These are phyloP conservation scores for Nepenthes mirabilis DNA, from an alignment of 148 eudicot genomes.

Conservation along the genomic window DNA sequence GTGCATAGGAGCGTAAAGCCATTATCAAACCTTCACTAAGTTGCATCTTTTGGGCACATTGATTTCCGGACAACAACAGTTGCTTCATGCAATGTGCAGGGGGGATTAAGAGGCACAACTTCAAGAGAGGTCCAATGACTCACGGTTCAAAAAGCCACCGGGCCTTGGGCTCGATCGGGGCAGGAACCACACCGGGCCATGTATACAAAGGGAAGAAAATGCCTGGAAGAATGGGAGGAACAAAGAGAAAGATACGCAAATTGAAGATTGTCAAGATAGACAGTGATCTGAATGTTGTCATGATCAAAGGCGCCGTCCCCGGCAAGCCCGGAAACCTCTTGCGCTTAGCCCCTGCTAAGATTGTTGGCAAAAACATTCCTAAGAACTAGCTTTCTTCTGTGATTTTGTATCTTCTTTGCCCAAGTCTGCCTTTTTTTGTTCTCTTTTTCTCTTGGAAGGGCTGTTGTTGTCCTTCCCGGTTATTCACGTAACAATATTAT, in stretches of 20 bases:
- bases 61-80: no score
- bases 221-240: slow-evolving; percentile 99
- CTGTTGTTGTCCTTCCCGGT: no score
- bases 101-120: slow-evolving; percentile 88
- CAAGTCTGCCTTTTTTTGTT: no score
- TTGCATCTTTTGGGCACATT: no score
- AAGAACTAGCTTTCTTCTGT: slow-evolving; percentile 31
- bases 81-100: slow-evolving; percentile 30
- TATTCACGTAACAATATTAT: no score
- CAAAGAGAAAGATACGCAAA: slow-evolving; percentile 69
- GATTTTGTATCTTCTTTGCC: no score
- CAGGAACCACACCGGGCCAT: slow-evolving; percentile 94
- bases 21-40: no score
- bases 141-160: slow-evolving; percentile 98
- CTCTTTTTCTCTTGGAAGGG: no score
- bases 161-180: slow-evolving; percentile 88
- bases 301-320: slow-evolving; percentile 92
- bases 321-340: slow-evolving; percentile 98
- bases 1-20: no score
- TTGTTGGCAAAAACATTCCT: slow-evolving; percentile 87
- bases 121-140: slow-evolving; percentile 91
- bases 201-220: slow-evolving; percentile 92
- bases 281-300: slow-evolving; percentile 59
- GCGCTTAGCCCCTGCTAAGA: slow-evolving; percentile 85
- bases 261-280: slow-evolving; percentile 82